Conservation (phyloP, 257 asterid genomes). For the Nicotiana obtusifolia region DNA sequence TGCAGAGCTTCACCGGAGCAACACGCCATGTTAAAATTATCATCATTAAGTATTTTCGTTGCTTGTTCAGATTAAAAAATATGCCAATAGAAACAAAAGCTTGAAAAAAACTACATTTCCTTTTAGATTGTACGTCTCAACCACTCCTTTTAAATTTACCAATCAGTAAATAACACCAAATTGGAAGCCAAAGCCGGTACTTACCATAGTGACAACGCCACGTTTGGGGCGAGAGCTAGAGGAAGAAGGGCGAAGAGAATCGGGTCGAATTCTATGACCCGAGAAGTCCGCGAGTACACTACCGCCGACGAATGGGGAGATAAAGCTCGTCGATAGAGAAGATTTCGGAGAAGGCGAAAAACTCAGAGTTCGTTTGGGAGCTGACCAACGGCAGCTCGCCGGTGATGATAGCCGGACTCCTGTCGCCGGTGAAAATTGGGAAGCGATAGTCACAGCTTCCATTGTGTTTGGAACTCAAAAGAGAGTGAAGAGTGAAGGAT, state of each 20-base stretch:
- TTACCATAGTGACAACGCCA: conserved; percentile 82
- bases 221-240: conserved; percentile 44
- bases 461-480: neutral
- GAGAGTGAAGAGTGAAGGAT: neutral
- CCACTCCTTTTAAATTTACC: neutral
- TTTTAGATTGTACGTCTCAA: neutral
- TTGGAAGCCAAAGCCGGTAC: neutral
- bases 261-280: conserved; percentile 60
- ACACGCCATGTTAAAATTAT: neutral
- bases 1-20: neutral
- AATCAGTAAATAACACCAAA: neutral
- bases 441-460: conserved; percentile 55
- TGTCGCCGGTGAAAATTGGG: conserved; percentile 46
- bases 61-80: neutral
- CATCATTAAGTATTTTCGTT: neutral
- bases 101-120: too few species aligned
- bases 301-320: conserved; percentile 51
- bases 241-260: conserved; percentile 46
- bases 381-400: conserved; percentile 19
- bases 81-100: too few species aligned
- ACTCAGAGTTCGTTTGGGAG: conserved; percentile 13
- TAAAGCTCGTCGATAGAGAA: conserved; percentile 41
- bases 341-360: conserved; percentile 19
- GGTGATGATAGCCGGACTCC: conserved; percentile 28
- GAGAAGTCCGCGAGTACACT: conserved; percentile 47